A percentile compares a stretch with the other conserved stretches of the same genome.
phyloP scores from a whole-genome alignment of 805 yeast genomes.

The Ogataea populi-albae region DNA sequence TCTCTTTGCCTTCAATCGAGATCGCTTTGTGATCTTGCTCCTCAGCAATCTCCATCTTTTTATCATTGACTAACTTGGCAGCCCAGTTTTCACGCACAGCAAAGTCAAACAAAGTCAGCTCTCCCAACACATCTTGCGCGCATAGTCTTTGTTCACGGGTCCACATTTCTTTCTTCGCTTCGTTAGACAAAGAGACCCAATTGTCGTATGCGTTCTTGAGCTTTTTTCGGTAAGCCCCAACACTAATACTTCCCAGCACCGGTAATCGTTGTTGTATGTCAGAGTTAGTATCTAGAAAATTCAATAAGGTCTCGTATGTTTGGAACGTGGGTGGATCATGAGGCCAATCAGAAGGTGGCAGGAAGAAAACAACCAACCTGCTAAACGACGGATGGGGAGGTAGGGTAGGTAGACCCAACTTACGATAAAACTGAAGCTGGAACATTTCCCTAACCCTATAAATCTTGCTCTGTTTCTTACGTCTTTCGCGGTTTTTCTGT shows the following conservation, averaged over 20 bases:
- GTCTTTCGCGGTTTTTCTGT: constrained; percentile 42
- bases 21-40: constrained; percentile 3
- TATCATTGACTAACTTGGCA: constrained; percentile 20
- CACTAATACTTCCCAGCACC: constrained; percentile 10
- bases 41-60: constrained; percentile 14
- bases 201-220: constrained; percentile 45
- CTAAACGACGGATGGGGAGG: constrained; percentile 49
- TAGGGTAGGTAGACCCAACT: constrained; percentile 37
- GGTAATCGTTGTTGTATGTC: constrained; percentile 24
- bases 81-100: constrained; percentile 42
- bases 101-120: constrained; percentile 41
- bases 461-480: constrained; percentile 42
- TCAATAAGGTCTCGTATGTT: constrained; percentile 35
- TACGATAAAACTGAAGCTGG: constrained; percentile 34
- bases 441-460: constrained; percentile 39
- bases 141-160: constrained; percentile 40
- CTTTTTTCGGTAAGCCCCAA: constrained; percentile 32
- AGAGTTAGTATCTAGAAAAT: constrained; percentile 20
- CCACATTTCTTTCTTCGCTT: constrained; percentile 42
- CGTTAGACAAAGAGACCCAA: constrained; percentile 39
- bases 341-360: constrained; percentile 48
- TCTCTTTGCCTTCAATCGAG: constrained; percentile 8
- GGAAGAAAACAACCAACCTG: constrained; percentile 44
- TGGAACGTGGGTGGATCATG: constrained; percentile 50
- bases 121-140: constrained; percentile 43